Percentiles rank a stretch among this genome's conserved stretches.
Evolutionary conservation across 805 yeast species (phyloP).

Genomic region (Saturnispora quitensis): DNA sequence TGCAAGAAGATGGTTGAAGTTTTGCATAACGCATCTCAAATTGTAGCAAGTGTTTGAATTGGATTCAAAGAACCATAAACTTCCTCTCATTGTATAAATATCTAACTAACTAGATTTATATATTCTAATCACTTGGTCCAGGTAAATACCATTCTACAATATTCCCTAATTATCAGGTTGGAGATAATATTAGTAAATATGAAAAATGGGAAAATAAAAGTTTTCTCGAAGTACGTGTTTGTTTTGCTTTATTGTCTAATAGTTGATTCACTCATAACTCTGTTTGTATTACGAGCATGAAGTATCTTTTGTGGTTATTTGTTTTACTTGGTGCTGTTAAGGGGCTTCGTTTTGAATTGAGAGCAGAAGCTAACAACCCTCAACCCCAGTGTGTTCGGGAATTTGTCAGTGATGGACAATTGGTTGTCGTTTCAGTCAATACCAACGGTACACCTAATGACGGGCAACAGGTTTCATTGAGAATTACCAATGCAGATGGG

Average conservation of each 20-base stretch:
- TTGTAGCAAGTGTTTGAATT: conserved; percentile 60
- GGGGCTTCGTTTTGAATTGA: conserved; percentile 26
- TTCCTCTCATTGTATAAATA: background rate
- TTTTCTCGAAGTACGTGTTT: background rate
- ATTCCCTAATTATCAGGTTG: background rate
- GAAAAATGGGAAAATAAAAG: background rate
- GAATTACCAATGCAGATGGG: conserved; percentile 69
- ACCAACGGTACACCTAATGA: conserved; percentile 74
- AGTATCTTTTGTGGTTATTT: background rate
- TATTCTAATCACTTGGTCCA: background rate
- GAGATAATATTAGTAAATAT: background rate
- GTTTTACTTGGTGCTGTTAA: background rate
- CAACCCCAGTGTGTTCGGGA: conserved; percentile 84
- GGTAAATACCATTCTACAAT: background rate
- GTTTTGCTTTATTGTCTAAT: background rate
- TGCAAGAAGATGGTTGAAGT: conserved; percentile 90
- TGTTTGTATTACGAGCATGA: background rate
- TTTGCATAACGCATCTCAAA: conserved; percentile 79
- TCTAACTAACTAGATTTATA: background rate
- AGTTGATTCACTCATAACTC: background rate
- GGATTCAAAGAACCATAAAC: no score
- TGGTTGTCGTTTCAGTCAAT: conserved; percentile 77
- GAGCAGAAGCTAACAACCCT: conserved; percentile 21
- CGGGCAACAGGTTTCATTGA: conserved; percentile 70
- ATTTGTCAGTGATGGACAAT: conserved; percentile 73